Base-by-base conservation (phyloP, 2,329 filamentous ascomycete genomes). In the Cercospora beticola region DNA sequence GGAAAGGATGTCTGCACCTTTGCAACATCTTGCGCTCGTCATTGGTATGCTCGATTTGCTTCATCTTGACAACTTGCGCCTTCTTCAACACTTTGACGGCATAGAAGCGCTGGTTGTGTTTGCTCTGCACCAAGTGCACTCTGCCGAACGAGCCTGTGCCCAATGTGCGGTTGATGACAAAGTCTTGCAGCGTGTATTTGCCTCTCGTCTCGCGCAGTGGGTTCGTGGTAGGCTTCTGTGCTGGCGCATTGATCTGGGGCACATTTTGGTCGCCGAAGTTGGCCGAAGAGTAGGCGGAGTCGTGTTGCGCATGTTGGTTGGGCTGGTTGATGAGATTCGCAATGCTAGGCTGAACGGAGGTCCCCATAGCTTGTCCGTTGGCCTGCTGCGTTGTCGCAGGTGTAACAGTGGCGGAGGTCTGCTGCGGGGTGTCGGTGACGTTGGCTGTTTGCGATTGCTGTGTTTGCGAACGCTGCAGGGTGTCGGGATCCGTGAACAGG, bases 21-120 rank as follows among this genome's bases (percentile, higher is more conserved):
- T 93, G 92, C 76, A 99, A 84, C 95, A 99, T 99, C 76, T 88
- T 89, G 74, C 95, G 88, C 84, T 99, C 95, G 81, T 99, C 95
- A 78, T 99, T 99, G 74, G 95, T 99, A 83, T 99, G 95, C 82
- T 99, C 95, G 69, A 99, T 93, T 82, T 99, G 95, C 87, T 99
- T 99, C 95, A 99, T 98, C 85, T 97, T 97, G 81, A 99, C 93
- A 65, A 99, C 94, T 83, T 99, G 95, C 60, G 90, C 90, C 86
- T 99, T 99, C 82, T 99, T 99, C 82, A 99, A 84, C 73, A 99
- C 95, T 84, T 99, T 99, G 82, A 99, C 90, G 57, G 95, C 95
- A 82, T 99, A 99, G 85, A 94, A 99, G 70, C 95, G 90, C 82
- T 97, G 92, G 81, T 99, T 99, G 83, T 99, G 95, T 82, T 94